Conservation (phyloP, 2,329 filamentous ascomycete genomes). For the Ascochyta pisi region DNA sequence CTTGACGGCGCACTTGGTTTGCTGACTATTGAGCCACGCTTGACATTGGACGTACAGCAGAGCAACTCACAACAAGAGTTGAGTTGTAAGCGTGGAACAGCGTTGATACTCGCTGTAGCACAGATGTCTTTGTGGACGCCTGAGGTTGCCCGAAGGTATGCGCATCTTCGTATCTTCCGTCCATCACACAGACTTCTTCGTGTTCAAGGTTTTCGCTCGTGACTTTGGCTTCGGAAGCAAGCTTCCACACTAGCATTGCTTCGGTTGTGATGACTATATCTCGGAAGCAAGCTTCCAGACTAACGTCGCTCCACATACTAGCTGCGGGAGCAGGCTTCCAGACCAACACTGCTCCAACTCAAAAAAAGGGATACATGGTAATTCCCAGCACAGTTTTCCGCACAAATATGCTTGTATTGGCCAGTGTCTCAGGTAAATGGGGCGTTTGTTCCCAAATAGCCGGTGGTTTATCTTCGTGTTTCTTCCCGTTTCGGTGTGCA, state of each 20-base stretch:
- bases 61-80: constrained; percentile 2
- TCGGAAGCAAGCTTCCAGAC: constrained; percentile 1
- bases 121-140: too few species aligned
- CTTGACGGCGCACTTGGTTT: constrained; percentile 8
- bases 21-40: not conserved
- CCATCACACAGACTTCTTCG: not conserved
- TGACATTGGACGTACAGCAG: constrained; percentile 3
- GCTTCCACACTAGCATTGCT: not conserved
- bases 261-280: not conserved
- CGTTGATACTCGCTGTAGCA: too few species aligned
- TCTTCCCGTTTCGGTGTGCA: not conserved
- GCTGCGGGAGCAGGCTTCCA: not conserved
- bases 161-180: too few species aligned
- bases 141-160: too few species aligned
- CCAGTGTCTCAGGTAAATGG: constrained; percentile 3
- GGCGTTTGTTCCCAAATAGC: not conserved
- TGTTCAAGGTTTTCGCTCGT: not conserved
- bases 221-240: not conserved
- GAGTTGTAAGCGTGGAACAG: not conserved
- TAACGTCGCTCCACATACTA: not conserved
- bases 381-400: not conserved
- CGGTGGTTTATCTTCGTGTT: not conserved
- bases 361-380: not conserved
- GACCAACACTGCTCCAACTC: not conserved
- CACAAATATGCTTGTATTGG: not conserved